Evolutionary conservation across 2,329 filamentous ascomycete genomes (phyloP), one percentile per base, ranked within the genome.

Genomic region (Cordyceps tenuipes): DNA sequence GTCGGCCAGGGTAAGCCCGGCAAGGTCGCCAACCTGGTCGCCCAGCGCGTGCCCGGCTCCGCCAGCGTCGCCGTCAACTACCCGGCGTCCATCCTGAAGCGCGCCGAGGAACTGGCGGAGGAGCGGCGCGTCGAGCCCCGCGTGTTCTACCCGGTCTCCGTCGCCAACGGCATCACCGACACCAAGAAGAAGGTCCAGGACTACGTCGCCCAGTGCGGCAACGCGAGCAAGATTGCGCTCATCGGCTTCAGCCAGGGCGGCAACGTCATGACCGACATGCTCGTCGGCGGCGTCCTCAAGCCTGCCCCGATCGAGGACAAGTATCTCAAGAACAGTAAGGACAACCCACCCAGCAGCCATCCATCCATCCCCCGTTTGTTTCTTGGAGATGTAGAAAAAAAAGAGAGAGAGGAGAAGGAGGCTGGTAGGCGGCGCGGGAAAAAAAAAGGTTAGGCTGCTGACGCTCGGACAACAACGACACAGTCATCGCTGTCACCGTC

Each of bases 61-160:
- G 54, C 44, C 12, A 51, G 59, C 31, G 61, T 62, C n/a, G 61
- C 61, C 34, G 61, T 62, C 44, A 50, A 62, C 58, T 62, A 62
- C 23, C 61, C 61, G 29, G 61, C 61, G n/a, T 39, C 52, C 12
- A 49, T 53, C 26, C 9, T 54, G n/a, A 51, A 50, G 57, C 21
- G 36, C 19, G n/a, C 19, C 49, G 19, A 12, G 10, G 29, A 31
- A 3, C 26, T 34, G 9, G n/a, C n/a, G n/a, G 9, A 19, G 9
- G 10, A 10, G n/a, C n/a, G 41, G n/a, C n/a, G 8, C n/a, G 17
- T 51, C 10, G 12, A 21, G 10, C n/a, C 10, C 29, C 49, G 49
- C 36, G 50, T 31, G 2, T 9, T 63, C 17, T 62, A 62, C 58
- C 59, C 61, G 29, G 17, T 15, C 10, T 62, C 61, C 3, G 61